Evolutionary conservation across 768 basidiomycete species (phyloP), one percentile per base, ranked within the genome.

Genomic region (Chalciporus piperatus): DNA sequence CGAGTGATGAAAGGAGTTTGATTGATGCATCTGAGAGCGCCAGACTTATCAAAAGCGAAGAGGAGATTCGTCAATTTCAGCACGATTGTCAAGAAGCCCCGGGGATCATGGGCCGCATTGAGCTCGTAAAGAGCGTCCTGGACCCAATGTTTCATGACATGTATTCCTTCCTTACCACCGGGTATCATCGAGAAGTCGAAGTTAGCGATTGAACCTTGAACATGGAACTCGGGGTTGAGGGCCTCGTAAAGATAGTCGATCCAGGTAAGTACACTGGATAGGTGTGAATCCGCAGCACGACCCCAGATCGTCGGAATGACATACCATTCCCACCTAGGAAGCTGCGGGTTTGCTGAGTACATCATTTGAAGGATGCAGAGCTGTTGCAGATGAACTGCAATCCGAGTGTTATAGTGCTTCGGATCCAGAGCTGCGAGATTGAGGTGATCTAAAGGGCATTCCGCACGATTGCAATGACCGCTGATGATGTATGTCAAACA

Each of bases 331-430:
- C 47, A 41, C 32, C 39, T 47, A 2, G 7, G 10, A 12, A 51
- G 48, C 0, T 22, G 7, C 4, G 54, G 58, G 13, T 50, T 25
- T 7, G 55, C 59, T 0, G 59, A 65, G 17, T 59, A 63, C 56
- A 61, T 57, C 8, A 54, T 56, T 23, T 79, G 71, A 38, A 76
- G 69, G 14, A 83, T 78, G 42, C 71, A 56, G 2, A 84, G 74
- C 44, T 82, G 79, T 41, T 74, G 74, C 2, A 84, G 51, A 55
- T 79, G 74, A 25, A 79, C 60, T 4, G 72, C 64, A 7, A 82
- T 61, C 12, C 74, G 73, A 17, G 59, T 20, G 39, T 77, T 76
- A 44, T 75, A 82, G 58, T 66, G 70, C n/a, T 56, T 56, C 2
- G 61, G 30, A 30, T 59, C 63, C 43, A 68, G 50, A 17, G 67